Evolutionary conservation across 2,329 filamentous ascomycete genomes (phyloP).

Genomic region (Neofusicoccum kwambonambiense): DNA sequence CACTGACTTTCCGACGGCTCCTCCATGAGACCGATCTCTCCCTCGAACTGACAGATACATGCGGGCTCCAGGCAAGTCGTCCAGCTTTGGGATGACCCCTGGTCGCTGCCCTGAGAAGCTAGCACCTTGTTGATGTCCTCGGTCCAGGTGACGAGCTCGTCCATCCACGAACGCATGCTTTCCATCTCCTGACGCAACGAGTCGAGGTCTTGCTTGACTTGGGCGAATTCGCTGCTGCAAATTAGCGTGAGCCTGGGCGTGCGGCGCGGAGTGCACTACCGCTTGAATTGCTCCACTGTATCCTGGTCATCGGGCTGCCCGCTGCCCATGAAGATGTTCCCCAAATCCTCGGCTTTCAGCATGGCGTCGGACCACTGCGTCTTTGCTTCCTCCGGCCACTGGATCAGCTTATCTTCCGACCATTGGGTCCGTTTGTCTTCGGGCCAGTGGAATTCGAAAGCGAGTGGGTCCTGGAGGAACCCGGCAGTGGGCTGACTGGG

Average conservation of each 20-base stretch:
- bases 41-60: background rate
- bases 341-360: background rate
- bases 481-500: background rate
- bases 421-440: background rate
- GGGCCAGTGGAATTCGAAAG: slow-evolving; percentile 1
- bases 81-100: background rate
- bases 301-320: background rate
- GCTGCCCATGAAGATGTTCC: background rate
- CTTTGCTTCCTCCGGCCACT: background rate
- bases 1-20: background rate
- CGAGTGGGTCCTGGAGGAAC: background rate
- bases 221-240: background rate
- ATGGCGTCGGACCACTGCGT: background rate
- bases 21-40: background rate
- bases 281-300: background rate
- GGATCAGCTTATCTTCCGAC: background rate
- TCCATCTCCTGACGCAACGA: slow-evolving; percentile 1
- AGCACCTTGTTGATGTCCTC: slow-evolving; percentile 1
- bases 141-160: background rate
- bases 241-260: background rate
- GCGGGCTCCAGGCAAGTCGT: background rate
- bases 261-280: background rate
- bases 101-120: background rate
- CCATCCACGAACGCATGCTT: background rate
- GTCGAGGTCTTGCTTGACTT: slow-evolving; percentile 1